Percentiles rank a stretch among this genome's conserved stretches.
phyloP scores from a whole-genome alignment of 208 protist genomes.

The Dictyostelium gargantuum region DNA sequence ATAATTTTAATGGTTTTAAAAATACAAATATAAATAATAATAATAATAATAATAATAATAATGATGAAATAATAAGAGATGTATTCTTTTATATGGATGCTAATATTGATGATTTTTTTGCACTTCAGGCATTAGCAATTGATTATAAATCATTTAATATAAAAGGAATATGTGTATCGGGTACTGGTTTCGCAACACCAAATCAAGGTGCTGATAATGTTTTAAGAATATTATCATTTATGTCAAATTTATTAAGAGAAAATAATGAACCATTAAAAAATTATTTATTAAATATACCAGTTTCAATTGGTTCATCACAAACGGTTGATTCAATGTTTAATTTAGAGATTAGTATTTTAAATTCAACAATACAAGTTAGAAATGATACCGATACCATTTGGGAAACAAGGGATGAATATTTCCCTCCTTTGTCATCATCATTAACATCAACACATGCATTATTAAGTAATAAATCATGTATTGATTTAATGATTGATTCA shows the following conservation, averaged over 20 bases:
- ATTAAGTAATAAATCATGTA: background rate
- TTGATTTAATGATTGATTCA: background rate
- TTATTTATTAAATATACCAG: background rate
- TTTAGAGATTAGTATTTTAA: background rate
- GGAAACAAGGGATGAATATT: background rate
- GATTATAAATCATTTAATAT: background rate
- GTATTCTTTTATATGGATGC: background rate
- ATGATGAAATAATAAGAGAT: background rate
- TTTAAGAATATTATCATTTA: background rate
- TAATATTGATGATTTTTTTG: background rate
- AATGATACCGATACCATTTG: background rate
- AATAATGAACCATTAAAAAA: background rate
- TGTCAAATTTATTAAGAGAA: background rate
- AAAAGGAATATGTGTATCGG: background rate
- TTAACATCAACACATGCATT: no score
- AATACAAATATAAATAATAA: no score
- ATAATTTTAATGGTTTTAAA: no score
- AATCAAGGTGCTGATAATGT: background rate
- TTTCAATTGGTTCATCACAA: background rate
- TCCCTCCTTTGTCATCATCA: background rate
- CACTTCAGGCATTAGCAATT: background rate
- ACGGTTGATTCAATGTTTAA: background rate
- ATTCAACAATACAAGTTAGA: background rate
- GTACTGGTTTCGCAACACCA: background rate
- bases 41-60: no score